Conservation (phyloP, 495 filamentous ascomycete species). For the Neurospora sp. region DNA sequence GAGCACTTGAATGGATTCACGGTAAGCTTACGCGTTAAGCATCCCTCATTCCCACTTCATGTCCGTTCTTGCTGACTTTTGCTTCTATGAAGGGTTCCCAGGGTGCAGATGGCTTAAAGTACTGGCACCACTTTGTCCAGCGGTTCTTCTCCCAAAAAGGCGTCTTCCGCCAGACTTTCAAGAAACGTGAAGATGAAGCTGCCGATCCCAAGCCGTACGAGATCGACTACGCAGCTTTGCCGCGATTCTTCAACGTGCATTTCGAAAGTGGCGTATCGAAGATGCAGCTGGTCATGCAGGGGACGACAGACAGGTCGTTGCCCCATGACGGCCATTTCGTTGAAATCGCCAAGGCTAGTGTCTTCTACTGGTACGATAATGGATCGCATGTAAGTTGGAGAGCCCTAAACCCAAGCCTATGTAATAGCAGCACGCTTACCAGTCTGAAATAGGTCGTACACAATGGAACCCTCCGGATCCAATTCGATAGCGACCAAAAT, state of each 20-base stretch:
- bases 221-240: slow-evolving; percentile 60
- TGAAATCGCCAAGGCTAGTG: slow-evolving; percentile 49
- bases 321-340: slow-evolving; percentile 55
- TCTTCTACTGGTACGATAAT: slow-evolving; percentile 65
- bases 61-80: slow-evolving; percentile 5
- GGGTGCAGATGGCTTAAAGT: slow-evolving; percentile 49
- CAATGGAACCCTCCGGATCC: slow-evolving; percentile 49
- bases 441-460: slow-evolving; percentile 46
- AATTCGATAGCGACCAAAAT: slow-evolving; percentile 59
- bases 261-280: slow-evolving; percentile 72
- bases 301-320: slow-evolving; percentile 43
- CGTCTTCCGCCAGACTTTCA: slow-evolving; percentile 56
- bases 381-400: slow-evolving; percentile 51
- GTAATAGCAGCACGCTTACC: slow-evolving; percentile 12
- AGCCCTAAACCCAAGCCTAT: neutral
- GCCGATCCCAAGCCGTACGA: slow-evolving; percentile 60
- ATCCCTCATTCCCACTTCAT: neutral
- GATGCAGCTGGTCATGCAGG: slow-evolving; percentile 65
- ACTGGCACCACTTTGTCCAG: slow-evolving; percentile 69
- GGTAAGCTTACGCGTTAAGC: slow-evolving; percentile 31
- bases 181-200: slow-evolving; percentile 30
- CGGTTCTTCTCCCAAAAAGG: slow-evolving; percentile 65
- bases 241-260: slow-evolving; percentile 73
- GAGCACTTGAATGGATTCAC: slow-evolving; percentile 60
- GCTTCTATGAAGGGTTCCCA: slow-evolving; percentile 36